These are phyloP conservation scores for Oxalis stricta DNA, from an alignment of 441 rosid genomes.

Conservation along the genomic window DNA sequence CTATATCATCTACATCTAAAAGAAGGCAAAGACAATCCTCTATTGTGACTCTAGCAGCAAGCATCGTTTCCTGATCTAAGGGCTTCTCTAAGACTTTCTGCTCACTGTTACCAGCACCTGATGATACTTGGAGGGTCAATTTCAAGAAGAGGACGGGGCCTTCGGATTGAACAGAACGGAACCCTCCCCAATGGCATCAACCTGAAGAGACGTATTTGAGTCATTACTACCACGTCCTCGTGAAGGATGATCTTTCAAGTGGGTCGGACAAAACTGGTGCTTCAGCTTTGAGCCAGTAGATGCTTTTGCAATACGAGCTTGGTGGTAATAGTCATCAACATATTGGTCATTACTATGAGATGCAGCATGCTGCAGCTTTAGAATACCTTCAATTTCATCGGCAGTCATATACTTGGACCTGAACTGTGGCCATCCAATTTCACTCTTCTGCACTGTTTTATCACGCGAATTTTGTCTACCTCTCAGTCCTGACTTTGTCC, in stretches of 20 bases:
- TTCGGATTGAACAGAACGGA: conserved; percentile 39
- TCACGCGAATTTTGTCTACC: conserved; percentile 47
- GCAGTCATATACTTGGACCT: conserved; percentile 88
- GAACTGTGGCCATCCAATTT: conserved; percentile 47
- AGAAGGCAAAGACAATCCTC: conserved; percentile 55
- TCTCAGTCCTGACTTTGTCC: conserved; percentile 53
- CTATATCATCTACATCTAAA: conserved; percentile 73
- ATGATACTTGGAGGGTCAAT: conserved; percentile 35
- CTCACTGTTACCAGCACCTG: conserved; percentile 36
- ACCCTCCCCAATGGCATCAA: conserved; percentile 49
- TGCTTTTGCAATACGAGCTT: conserved; percentile 69
- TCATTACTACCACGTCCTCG: conserved; percentile 67
- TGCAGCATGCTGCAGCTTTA: conserved; percentile 87
- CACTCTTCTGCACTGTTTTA: conserved; percentile 61
- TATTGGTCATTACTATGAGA: conserved; percentile 75
- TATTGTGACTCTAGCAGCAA: conserved; percentile 70
- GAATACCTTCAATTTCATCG: conserved; percentile 88
- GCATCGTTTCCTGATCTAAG: conserved; percentile 72
- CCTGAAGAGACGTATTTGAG: conserved; percentile 42
- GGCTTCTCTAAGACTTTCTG: conserved; percentile 51
- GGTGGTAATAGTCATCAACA: conserved; percentile 87
- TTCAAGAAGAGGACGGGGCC: conserved; percentile 62
- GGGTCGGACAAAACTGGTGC: conserved; percentile 63
- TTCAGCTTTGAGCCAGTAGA: conserved; percentile 44
- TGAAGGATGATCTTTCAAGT: conserved; percentile 67